Percentiles rank a stretch among this genome's conserved stretches.
Conservation (phyloP, 2,329 filamentous ascomycete species). For the Annulohypoxylon truncatum region DNA sequence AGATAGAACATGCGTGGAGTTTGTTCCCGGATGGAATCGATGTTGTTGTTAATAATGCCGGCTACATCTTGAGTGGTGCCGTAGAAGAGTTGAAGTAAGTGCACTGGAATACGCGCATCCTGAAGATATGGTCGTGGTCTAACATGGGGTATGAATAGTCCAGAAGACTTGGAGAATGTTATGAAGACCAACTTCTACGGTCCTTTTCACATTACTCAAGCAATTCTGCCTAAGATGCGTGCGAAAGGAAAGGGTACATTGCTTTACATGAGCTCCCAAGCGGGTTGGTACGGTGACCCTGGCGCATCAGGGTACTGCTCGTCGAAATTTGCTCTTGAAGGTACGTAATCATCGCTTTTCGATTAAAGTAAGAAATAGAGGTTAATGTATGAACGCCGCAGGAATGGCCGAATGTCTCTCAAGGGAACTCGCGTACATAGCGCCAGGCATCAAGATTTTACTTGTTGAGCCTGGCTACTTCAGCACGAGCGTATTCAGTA, state of each 20-base stretch:
- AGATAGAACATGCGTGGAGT: conserved; percentile 39
- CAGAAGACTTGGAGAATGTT: conserved; percentile 43
- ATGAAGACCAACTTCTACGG: conserved; percentile 54
- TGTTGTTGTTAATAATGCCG: conserved; percentile 55
- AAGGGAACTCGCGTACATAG: conserved; percentile 48
- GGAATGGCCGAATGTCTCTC: conserved; percentile 46
- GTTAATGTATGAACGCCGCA: conserved; percentile 32
- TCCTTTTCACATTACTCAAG: conserved; percentile 52
- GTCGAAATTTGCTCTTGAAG: conserved; percentile 43
- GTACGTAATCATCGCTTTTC: background rate
- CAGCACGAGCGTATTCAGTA: conserved; percentile 55
- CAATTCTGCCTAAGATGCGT: conserved; percentile 50
- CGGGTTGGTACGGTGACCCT: conserved; percentile 50
- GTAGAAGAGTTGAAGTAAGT: conserved; percentile 47
- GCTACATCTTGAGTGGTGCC: conserved; percentile 47
- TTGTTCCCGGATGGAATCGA: conserved; percentile 48
- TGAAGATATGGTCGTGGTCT: conserved; percentile 5
- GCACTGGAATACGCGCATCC: background rate
- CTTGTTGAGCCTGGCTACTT: conserved; percentile 58
- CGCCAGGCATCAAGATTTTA: conserved; percentile 51
- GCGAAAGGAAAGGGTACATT: conserved; percentile 48
- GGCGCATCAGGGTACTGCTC: conserved; percentile 44
- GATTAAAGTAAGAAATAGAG: background rate
- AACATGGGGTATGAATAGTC: conserved; percentile 32
- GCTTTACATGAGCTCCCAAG: conserved; percentile 52